phyloP scores from a whole-genome alignment of 1,139 yeast species.

The Candida mesenterica region DNA sequence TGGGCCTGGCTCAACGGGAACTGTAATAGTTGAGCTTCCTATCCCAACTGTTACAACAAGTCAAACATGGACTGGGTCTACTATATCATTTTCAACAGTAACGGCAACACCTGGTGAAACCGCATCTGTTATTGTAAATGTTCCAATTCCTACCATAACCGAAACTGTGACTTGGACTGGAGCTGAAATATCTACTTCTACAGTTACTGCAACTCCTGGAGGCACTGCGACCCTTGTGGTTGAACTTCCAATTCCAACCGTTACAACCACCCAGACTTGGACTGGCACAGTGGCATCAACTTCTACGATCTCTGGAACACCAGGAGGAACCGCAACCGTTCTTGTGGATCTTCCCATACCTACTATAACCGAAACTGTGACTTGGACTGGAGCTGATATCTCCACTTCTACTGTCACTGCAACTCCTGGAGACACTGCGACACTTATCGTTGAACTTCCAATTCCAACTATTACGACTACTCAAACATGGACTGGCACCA shows the following conservation, averaged over 20 bases:
- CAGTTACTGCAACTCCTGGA: no score
- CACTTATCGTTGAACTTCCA: conserved; percentile 20
- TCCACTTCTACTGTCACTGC: conserved; percentile 8
- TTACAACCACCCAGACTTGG: no score
- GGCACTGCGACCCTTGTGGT: no score
- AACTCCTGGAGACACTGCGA: conserved; percentile 3
- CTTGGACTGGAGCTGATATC: conserved; percentile 7
- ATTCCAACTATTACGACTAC: conserved; percentile 3
- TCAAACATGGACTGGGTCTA: no score
- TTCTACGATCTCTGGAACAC: no score
- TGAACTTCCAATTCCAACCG: no score
- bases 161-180: no score
- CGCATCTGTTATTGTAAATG: conserved; percentile 14
- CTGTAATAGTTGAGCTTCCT: conserved; percentile 9
- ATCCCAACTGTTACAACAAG: conserved; percentile 9
- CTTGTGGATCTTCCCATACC: conserved; percentile 4
- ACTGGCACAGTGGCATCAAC: no score
- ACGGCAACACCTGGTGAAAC: no score
- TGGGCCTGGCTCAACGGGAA: conserved; percentile 5
- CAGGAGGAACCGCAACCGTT: conserved; percentile 9
- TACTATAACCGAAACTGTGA: conserved; percentile 3
- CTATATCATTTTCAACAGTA: no score
- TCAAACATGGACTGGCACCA: no score
- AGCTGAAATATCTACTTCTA: no score
- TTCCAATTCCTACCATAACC: conserved; percentile 14